phyloP scores from a whole-genome alignment of 164 flowering plant genomes.

The Buxus sempervirens region DNA sequence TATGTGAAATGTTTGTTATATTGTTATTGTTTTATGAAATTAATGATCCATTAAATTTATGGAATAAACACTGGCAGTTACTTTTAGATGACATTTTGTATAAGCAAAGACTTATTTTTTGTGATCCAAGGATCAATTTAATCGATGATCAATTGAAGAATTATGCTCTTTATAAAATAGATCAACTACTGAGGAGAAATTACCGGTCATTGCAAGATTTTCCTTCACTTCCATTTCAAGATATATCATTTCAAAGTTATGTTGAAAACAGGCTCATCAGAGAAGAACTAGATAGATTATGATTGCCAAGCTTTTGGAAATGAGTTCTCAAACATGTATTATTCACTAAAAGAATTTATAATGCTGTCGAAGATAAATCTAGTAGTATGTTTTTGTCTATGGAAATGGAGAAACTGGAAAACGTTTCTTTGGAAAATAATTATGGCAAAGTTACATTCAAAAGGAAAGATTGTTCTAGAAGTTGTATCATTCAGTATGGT shows the following conservation, averaged over 20 bases:
- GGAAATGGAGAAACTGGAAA: conserved; percentile 10
- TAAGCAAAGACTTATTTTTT: not conserved
- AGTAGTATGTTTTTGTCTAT: conserved; percentile 8
- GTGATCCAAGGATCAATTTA: not conserved
- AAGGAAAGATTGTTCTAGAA: not conserved
- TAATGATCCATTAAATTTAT: not conserved
- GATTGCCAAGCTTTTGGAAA: not conserved
- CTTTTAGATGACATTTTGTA: not conserved
- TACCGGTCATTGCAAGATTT: not conserved
- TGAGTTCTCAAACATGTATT: not conserved
- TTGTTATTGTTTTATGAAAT: conserved; percentile 3
- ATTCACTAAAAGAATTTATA: not conserved
- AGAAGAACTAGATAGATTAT: not conserved
- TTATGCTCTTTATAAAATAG: not conserved
- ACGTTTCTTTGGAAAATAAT: conserved; percentile 4
- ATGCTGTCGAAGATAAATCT: not conserved
- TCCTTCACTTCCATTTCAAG: not conserved
- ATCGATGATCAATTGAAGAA: no score
- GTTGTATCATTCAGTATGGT: conserved; percentile 10
- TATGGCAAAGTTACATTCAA: not conserved
- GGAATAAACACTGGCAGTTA: not conserved
- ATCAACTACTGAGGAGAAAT: not conserved
- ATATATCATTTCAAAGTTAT: no score
- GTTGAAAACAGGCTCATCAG: not conserved
- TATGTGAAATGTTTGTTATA: conserved; percentile 4